Evolutionary conservation across 371 early-diverging fungal genomes (phyloP).

Genomic region (Mortierella sp.): DNA sequence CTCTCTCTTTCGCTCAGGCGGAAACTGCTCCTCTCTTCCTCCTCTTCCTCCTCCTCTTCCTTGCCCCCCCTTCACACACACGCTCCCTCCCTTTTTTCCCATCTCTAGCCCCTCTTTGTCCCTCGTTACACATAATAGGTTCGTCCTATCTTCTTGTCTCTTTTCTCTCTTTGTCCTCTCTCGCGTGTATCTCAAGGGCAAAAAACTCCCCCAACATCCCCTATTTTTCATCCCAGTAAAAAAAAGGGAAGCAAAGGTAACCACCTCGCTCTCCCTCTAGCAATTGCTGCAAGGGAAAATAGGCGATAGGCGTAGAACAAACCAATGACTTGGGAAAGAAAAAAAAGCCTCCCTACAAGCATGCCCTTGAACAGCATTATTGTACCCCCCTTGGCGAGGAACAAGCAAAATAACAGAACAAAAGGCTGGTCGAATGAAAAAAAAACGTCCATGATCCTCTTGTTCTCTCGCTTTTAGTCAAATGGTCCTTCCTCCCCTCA

Average conservation of each 20-base stretch:
- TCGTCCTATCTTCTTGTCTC: neutral
- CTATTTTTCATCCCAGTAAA: constrained; percentile 6
- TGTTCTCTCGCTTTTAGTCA: neutral
- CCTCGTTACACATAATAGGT: neutral
- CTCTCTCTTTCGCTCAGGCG: neutral
- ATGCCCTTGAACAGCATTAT: neutral
- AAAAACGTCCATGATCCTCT: neutral
- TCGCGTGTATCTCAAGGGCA: neutral
- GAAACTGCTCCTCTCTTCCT: neutral
- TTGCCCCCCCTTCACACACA: neutral
- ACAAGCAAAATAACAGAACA: neutral
- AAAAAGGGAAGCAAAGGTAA: neutral
- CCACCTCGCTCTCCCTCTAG: neutral
- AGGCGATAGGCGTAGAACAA: constrained; percentile 8
- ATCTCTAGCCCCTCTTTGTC: neutral
- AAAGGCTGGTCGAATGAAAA: neutral
- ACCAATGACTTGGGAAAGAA: neutral
- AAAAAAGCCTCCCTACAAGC: neutral
- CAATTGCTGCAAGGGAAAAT: neutral
- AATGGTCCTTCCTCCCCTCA: neutral
- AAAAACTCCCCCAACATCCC: neutral
- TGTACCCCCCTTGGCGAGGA: neutral
- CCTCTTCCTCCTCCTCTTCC: neutral
- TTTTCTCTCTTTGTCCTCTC: neutral
- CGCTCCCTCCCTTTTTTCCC: neutral